phyloP scores from a whole-genome alignment of 192 early-diverging fungal genomes.

The Coemansia asiatica region DNA sequence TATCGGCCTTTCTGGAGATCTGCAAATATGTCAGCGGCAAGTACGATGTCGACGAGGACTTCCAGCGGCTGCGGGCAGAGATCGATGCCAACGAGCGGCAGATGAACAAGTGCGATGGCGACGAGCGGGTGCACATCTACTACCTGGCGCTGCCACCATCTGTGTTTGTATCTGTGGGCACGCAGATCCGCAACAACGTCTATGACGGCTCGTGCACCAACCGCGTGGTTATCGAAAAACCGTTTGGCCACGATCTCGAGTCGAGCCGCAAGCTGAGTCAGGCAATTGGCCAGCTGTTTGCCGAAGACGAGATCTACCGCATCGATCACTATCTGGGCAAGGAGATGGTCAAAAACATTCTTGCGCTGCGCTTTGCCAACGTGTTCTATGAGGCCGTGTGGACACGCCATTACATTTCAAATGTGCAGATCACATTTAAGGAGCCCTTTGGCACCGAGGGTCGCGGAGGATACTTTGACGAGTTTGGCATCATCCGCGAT shows the following conservation, averaged over 20 bases:
- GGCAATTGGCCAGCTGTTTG: conserved; percentile 76
- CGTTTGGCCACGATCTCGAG: conserved; percentile 91
- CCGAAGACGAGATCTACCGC: conserved; percentile 94
- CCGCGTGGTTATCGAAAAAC: conserved; percentile 95
- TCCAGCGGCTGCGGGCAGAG: conserved; percentile 65
- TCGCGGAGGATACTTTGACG: conserved; percentile 98
- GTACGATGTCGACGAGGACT: conserved; percentile 78
- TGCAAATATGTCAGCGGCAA: conserved; percentile 82
- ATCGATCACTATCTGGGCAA: conserved; percentile 99
- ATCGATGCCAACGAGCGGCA: conserved; percentile 61
- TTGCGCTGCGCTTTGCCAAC: conserved; percentile 92
- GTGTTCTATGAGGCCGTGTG: conserved; percentile 91
- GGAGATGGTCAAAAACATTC: conserved; percentile 98
- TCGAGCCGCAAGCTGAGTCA: conserved; percentile 71
- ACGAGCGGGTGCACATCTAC: conserved; percentile 75
- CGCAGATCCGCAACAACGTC: conserved; percentile 67
- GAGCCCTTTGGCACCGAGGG: conserved; percentile 97
- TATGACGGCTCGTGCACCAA: conserved; percentile 69
- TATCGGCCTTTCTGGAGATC: conserved; percentile 65
- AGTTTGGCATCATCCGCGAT: conserved; percentile 98
- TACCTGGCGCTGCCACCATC: conserved; percentile 97
- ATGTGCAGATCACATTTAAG: conserved; percentile 98
- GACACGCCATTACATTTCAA: conserved; percentile 84
- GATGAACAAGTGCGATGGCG: conserved; percentile 36
- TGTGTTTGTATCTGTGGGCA: conserved; percentile 86